Evolutionary conservation across 805 yeast genomes (phyloP).

Genomic region (Ascoidea rubescens): DNA sequence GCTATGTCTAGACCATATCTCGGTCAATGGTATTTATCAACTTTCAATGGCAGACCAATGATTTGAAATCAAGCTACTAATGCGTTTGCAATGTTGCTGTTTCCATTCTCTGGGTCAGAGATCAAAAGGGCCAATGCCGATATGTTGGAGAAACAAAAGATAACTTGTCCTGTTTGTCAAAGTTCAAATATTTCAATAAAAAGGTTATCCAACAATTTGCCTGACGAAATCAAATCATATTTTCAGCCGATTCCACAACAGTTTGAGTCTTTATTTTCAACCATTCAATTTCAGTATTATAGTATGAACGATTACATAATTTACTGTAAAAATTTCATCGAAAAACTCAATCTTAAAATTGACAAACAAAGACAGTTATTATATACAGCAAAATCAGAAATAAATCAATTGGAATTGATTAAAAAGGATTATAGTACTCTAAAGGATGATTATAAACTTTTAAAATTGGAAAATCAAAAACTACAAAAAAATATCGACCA

Average conservation of each 20-base stretch:
- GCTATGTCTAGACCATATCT: neutral
- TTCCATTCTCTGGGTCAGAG: neutral
- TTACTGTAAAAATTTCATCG: neutral
- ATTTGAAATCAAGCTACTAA: no score
- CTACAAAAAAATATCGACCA: neutral
- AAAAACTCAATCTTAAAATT: neutral
- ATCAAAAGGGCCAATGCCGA: neutral
- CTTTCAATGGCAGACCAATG: no score
- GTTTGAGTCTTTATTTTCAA: constrained; percentile 2
- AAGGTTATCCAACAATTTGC: neutral
- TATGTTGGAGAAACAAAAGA: neutral
- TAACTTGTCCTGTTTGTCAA: neutral
- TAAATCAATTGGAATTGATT: neutral
- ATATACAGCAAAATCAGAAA: neutral
- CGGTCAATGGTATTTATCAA: neutral
- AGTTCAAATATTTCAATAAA: neutral
- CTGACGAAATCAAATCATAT: constrained; percentile 1
- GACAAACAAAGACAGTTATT: constrained; percentile 1
- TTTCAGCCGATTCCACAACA: constrained; percentile 1
- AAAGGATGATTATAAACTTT: neutral
- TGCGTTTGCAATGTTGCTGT: no score
- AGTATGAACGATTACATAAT: neutral
- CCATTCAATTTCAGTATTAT: constrained; percentile 1
- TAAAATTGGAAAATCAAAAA: neutral
- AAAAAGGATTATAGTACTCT: neutral